Evolutionary conservation across 768 basidiomycete species (phyloP).

Genomic region (Podaxis pistillaris): DNA sequence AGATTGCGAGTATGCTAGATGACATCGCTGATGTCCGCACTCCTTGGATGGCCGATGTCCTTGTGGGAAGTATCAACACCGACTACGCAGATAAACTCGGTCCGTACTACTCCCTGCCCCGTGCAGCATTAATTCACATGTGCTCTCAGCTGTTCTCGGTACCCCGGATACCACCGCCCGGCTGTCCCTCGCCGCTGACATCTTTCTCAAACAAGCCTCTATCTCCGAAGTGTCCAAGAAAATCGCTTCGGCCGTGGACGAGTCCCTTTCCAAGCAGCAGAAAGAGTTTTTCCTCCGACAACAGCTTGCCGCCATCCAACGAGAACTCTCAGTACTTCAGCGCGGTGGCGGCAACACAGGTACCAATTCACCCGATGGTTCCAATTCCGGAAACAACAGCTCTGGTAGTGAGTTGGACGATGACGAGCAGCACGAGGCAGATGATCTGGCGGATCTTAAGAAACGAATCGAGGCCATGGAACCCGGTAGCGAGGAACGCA

Average conservation of each 20-base stretch:
- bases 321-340: conserved; percentile 64
- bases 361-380: conserved; percentile 10
- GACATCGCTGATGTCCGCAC: conserved; percentile 63
- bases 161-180: conserved; percentile 61
- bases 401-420: conserved; percentile 61
- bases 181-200: conserved; percentile 61
- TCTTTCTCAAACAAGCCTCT: conserved; percentile 73
- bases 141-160: conserved; percentile 52
- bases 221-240: conserved; percentile 81
- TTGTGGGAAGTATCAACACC: conserved; percentile 60
- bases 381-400: conserved; percentile 25
- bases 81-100: conserved; percentile 75
- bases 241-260: conserved; percentile 77
- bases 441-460: conserved; percentile 73
- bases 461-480: conserved; percentile 74
- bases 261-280: conserved; percentile 84
- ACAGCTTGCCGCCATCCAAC: conserved; percentile 77
- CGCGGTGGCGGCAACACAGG: conserved; percentile 23
- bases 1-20: conserved; percentile 70
- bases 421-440: conserved; percentile 77
- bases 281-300: conserved; percentile 86
- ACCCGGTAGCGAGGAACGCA: conserved; percentile 74
- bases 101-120: conserved; percentile 29
- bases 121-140: neutral
- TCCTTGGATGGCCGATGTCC: conserved; percentile 76